Percentiles rank a stretch among this genome's conserved stretches.
Conservation (phyloP, 2,329 filamentous ascomycete species). For the Fusarium tuaranense region DNA sequence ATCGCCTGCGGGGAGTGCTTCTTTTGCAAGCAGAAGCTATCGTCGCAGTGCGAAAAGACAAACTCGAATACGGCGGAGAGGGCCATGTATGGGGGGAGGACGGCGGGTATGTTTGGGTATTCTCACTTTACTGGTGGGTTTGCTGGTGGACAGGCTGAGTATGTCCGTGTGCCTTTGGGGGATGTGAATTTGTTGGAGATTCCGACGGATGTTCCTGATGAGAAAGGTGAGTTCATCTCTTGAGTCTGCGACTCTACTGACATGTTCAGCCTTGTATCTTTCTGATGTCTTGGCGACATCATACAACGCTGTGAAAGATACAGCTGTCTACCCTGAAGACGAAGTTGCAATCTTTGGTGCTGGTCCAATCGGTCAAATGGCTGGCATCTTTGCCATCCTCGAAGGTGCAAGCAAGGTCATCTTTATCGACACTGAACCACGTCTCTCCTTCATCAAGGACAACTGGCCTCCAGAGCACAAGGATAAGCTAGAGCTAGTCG, state of each 20-base stretch:
- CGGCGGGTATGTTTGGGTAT: slow-evolving; percentile 80
- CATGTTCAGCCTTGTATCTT: slow-evolving; percentile 69
- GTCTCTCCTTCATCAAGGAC: slow-evolving; percentile 75
- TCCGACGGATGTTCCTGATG: slow-evolving; percentile 83
- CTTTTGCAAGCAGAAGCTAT: slow-evolving; percentile 83
- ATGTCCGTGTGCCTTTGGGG: slow-evolving; percentile 82
- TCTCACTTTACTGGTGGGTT: slow-evolving; percentile 88
- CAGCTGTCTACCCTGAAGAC: slow-evolving; percentile 81
- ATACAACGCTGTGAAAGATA: slow-evolving; percentile 87
- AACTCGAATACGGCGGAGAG: slow-evolving; percentile 79
- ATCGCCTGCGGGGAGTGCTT: slow-evolving; percentile 81
- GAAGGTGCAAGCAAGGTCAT: slow-evolving; percentile 82
- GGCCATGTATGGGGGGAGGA: slow-evolving; percentile 82
- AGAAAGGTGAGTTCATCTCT: slow-evolving; percentile 67
- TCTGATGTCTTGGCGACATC: slow-evolving; percentile 84
- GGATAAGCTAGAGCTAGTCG: slow-evolving; percentile 73
- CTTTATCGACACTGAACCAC: slow-evolving; percentile 79
- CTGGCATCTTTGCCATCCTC: slow-evolving; percentile 78
- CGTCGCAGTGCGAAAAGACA: slow-evolving; percentile 83
- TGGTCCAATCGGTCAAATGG: slow-evolving; percentile 89
- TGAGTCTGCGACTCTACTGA: not conserved
- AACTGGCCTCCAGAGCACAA: slow-evolving; percentile 64
- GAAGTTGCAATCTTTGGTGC: slow-evolving; percentile 87
- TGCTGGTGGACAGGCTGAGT: slow-evolving; percentile 89
- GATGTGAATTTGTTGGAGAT: slow-evolving; percentile 86